These are phyloP conservation scores for Diplocarpon mali DNA, from an alignment of 2,329 filamentous ascomycete genomes.

Conservation along the genomic window DNA sequence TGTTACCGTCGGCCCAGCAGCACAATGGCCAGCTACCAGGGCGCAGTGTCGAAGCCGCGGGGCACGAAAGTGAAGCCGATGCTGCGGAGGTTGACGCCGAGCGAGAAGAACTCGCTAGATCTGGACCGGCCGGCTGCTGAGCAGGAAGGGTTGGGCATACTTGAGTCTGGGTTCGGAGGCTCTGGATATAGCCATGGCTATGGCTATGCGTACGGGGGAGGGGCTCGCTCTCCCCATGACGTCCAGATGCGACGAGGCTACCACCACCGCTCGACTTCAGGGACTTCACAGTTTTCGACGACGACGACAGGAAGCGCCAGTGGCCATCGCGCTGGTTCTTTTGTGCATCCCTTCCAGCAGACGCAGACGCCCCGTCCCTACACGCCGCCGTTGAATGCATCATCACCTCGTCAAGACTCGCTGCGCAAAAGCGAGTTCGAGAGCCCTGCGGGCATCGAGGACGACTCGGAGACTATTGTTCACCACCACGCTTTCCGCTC, in stretches of 20 bases:
- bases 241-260: conserved; percentile 25
- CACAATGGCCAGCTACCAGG: conserved; percentile 21
- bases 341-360: conserved; percentile 56
- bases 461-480: conserved; percentile 14
- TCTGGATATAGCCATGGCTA: background rate
- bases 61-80: conserved; percentile 40
- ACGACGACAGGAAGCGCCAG: conserved; percentile 44
- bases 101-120: conserved; percentile 52
- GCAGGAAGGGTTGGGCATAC: conserved; percentile 33
- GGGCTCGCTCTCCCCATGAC: conserved; percentile 21
- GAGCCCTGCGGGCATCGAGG: conserved; percentile 23
- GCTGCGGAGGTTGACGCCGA: conserved; percentile 41
- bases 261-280: conserved; percentile 48
- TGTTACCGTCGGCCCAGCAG: background rate
- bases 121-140: conserved; percentile 50
- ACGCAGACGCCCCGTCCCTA: conserved; percentile 51
- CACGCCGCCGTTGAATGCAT: conserved; percentile 38
- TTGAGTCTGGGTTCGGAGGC: conserved; percentile 22
- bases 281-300: conserved; percentile 41
- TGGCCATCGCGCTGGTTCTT: conserved; percentile 31
- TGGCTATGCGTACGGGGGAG: background rate
- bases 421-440: conserved; percentile 40
- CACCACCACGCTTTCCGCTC: conserved; percentile 16
- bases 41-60: conserved; percentile 18
- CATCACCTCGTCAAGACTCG: conserved; percentile 42